phyloP scores from a whole-genome alignment of 139 green algal species.

The Chlamydomonas sp. region DNA sequence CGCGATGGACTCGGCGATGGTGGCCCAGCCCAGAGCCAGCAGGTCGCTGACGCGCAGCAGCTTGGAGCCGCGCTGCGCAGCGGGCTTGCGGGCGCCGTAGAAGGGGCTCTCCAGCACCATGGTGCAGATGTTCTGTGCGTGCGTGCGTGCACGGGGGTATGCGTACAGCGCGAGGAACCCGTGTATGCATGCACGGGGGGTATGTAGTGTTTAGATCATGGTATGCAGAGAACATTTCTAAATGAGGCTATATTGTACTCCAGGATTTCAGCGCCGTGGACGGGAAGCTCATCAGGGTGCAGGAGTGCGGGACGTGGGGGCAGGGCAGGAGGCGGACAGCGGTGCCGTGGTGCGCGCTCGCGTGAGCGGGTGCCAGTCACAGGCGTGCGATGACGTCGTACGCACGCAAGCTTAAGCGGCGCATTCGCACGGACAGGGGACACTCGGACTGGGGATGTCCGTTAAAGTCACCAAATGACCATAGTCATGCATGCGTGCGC shows the following conservation, averaged over 20 bases:
- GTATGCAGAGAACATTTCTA: background rate
- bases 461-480: background rate
- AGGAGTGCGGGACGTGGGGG: background rate
- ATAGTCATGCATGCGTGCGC: background rate
- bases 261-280: too few relatives aligned
- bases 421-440: background rate
- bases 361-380: too few relatives aligned
- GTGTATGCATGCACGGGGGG: too few relatives aligned
- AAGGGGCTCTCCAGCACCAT: constrained; percentile 85
- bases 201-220: background rate
- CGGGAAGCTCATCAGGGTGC: background rate
- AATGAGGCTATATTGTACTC: background rate
- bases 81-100: constrained; percentile 80
- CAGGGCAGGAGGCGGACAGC: too few relatives aligned
- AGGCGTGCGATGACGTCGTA: background rate
- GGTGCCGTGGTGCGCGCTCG: background rate
- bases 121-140: constrained; percentile 70
- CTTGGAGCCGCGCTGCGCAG: constrained; percentile 76
- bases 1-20: constrained; percentile 83
- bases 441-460: background rate
- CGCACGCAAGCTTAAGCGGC: background rate
- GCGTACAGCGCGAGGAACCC: background rate
- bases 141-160: background rate
- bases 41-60: constrained; percentile 86
- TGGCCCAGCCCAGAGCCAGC: constrained; percentile 82